A percentile compares a stretch with the other conserved stretches of the same genome.
Evolutionary conservation across 2,329 filamentous ascomycete genomes (phyloP).

Genomic region (Samsoniella hepiali): DNA sequence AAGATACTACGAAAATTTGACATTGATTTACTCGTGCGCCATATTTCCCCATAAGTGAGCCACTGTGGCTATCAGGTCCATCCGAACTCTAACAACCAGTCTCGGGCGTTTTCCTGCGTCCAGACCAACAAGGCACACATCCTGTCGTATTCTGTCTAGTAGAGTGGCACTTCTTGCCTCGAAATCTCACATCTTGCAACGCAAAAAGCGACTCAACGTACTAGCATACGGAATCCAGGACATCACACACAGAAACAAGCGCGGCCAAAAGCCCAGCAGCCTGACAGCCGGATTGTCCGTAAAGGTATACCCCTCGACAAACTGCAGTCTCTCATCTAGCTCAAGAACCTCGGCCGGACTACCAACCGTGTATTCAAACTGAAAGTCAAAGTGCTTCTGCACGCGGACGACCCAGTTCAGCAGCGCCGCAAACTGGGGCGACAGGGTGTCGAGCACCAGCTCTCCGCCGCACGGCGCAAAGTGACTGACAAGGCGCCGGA

Average conservation of each 20-base stretch:
- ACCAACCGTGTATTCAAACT: background rate
- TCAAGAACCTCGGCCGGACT: background rate
- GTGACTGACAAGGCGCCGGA: conserved; percentile 25
- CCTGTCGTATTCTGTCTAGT: no score
- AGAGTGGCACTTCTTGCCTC: no score
- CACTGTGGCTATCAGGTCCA: background rate
- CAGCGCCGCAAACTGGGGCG: background rate
- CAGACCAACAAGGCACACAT: no score
- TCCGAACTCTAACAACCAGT: background rate
- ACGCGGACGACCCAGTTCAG: background rate
- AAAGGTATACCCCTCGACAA: background rate
- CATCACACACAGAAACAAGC: background rate
- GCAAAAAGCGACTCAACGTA: background rate
- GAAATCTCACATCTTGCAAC: background rate
- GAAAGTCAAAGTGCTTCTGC: background rate
- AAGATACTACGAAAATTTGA: no score
- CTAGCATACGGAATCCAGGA: conserved; percentile 7
- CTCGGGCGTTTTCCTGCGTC: no score
- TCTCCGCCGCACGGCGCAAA: conserved; percentile 26
- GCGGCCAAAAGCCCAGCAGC: background rate
- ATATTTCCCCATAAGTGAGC: background rate
- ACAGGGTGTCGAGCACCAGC: conserved; percentile 26
- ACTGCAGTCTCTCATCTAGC: background rate
- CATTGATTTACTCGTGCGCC: background rate
- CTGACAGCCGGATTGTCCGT: background rate